phyloP scores from a whole-genome alignment of 768 basidiomycete genomes.

The Rhizopogon roseolus region DNA sequence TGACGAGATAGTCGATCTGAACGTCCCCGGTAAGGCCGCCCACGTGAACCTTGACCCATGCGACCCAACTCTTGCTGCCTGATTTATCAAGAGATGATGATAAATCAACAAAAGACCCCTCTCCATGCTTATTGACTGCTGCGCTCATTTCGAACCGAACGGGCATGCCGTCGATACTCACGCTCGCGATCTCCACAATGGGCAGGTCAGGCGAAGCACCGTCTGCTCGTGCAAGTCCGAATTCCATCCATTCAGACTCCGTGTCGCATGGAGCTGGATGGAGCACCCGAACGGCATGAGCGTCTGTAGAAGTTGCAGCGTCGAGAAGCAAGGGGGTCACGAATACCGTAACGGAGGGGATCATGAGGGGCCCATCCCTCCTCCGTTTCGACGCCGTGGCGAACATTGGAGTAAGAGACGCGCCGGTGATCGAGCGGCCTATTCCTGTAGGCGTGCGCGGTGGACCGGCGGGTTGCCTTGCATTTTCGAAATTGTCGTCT shows the following conservation, averaged over 20 bases:
- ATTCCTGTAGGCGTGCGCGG: slow-evolving; percentile 17
- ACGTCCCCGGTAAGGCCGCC: slow-evolving; percentile 47
- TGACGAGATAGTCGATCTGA: slow-evolving; percentile 65
- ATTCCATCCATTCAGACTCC: slow-evolving; percentile 74
- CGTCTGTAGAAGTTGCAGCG: slow-evolving; percentile 26
- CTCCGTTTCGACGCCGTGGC: slow-evolving; percentile 33
- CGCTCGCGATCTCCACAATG: slow-evolving; percentile 51
- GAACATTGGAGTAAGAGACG: slow-evolving; percentile 12
- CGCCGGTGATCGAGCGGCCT: slow-evolving; percentile 7
- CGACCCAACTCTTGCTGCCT: slow-evolving; percentile 54
- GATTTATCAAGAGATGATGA: slow-evolving; percentile 48
- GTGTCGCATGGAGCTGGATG: slow-evolving; percentile 52
- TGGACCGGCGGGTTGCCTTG: slow-evolving; percentile 14
- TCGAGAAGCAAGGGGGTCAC: slow-evolving; percentile 45
- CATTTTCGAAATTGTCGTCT: slow-evolving; percentile 17
- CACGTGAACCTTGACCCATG: slow-evolving; percentile 59
- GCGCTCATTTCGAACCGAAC: slow-evolving; percentile 54
- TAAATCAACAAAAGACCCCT: slow-evolving; percentile 27
- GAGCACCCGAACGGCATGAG: slow-evolving; percentile 44
- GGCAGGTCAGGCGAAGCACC: slow-evolving; percentile 25
- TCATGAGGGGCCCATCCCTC: slow-evolving; percentile 55
- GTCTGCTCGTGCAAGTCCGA: slow-evolving; percentile 54
- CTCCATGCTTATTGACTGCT: slow-evolving; percentile 32
- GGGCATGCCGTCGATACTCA: slow-evolving; percentile 61
- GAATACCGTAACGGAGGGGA: slow-evolving; percentile 49